Base-by-base conservation (phyloP, 2,329 filamentous ascomycete species). In the Dactylellina drechsleri region DNA sequence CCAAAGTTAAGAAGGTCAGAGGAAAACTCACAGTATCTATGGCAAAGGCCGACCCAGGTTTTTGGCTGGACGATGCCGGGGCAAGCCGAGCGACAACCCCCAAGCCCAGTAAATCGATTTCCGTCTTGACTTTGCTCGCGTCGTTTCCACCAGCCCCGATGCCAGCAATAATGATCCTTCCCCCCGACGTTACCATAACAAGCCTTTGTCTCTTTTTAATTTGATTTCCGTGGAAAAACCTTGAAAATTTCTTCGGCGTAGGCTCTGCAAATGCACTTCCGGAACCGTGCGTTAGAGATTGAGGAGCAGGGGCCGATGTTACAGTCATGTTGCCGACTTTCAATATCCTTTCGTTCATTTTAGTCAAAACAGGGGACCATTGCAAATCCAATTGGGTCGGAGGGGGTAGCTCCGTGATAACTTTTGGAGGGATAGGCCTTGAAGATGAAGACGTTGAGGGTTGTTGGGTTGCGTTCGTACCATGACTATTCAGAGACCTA, bases 351-450 rank as follows among this genome's bases (percentile, higher is more conserved):
- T 99, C 95, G 80, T 98, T 97, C 73, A 89, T 90, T 79, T 90
- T 89, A 8, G 92, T 97, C 66, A 99, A 84, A 3, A 99, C 93
- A 0, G 95, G 95, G 0, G 94, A 97, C 95, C 95, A 99, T 82
- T 99, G 95, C 68, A 99, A 96, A 80, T 99, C 95, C 26, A 99
- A 85, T 81, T 98, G 95, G 59, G 92, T 97, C 0, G 95, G 95
- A n/a, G 95, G 94, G 15, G 95, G 93, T 8, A 99, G 86, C 82
- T 99, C 95, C 0, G 95, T 98, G 75, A 99, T 96, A 74, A 97
- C 89, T 76, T 93, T 86, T 36, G 93, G 91, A 8, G 88, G 86
- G 66, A 92, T 85, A 26, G 84, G 83, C 40, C 82, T 81, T 41
- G 84, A 85, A 62, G 86, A 87, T 1, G 81, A 80, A 72, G 77